These are phyloP conservation scores for Thermomucor indicae-seudaticae DNA, from an alignment of 371 early-diverging fungal genomes.

Conservation along the genomic window DNA sequence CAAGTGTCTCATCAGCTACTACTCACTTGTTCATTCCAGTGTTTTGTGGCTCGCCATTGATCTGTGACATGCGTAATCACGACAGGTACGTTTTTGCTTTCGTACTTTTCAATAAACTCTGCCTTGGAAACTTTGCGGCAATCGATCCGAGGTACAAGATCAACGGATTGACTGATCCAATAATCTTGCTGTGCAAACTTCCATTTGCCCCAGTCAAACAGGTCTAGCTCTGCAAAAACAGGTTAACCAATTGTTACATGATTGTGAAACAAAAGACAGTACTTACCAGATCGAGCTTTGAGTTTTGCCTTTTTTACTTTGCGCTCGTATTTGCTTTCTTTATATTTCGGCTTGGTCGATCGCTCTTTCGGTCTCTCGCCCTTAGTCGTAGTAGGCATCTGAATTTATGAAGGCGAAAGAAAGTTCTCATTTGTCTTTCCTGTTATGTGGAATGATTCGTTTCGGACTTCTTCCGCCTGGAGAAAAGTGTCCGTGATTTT, in stretches of 20 bases:
- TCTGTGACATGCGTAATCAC: slow-evolving; percentile 60
- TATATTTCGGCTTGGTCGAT: slow-evolving; percentile 12
- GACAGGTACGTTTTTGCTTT: slow-evolving; percentile 55
- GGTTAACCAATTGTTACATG: background rate
- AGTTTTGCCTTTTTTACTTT: slow-evolving; percentile 44
- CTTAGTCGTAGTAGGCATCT: too few relatives aligned
- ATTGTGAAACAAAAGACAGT: background rate
- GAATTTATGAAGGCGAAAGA: too few relatives aligned
- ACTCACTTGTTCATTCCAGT: slow-evolving; percentile 61
- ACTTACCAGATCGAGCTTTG: slow-evolving; percentile 48
- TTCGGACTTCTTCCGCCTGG: too few relatives aligned
- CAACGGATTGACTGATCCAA: slow-evolving; percentile 42
- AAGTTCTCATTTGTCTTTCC: too few relatives aligned
- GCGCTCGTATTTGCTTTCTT: slow-evolving; percentile 24
- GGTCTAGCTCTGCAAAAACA: slow-evolving; percentile 44
- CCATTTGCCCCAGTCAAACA: slow-evolving; percentile 56
- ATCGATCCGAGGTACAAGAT: slow-evolving; percentile 46
- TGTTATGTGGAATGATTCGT: too few relatives aligned
- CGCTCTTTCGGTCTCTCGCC: background rate
- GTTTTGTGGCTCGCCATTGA: slow-evolving; percentile 55
- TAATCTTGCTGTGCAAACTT: slow-evolving; percentile 46
- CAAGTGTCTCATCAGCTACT: background rate
- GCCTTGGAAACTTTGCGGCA: slow-evolving; percentile 40
- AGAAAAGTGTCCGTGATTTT: too few relatives aligned
- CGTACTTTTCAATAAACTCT: slow-evolving; percentile 60